These are phyloP conservation scores for Claviceps humidiphila DNA, from an alignment of 2,329 filamentous ascomycete genomes.

Conservation along the genomic window DNA sequence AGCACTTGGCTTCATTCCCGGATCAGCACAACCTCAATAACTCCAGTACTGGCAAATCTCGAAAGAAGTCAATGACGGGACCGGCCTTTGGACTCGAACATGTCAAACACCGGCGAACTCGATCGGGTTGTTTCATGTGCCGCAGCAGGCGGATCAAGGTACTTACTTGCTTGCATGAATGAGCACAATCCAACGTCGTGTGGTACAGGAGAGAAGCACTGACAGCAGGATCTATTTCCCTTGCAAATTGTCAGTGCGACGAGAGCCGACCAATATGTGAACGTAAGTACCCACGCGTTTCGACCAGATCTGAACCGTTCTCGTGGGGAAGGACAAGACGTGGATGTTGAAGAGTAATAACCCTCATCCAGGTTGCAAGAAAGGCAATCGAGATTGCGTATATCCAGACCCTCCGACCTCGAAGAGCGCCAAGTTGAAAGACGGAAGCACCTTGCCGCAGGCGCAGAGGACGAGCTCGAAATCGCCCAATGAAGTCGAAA, in stretches of 20 bases:
- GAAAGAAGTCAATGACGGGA: slow-evolving; percentile 32
- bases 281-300: slow-evolving; percentile 31
- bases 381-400: slow-evolving; percentile 78
- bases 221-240: slow-evolving; percentile 11
- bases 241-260: slow-evolving; percentile 53
- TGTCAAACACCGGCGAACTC: slow-evolving; percentile 84
- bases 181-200: slow-evolving; percentile 5
- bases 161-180: not conserved
- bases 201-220: slow-evolving; percentile 7
- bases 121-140: slow-evolving; percentile 90
- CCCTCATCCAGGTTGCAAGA: slow-evolving; percentile 59
- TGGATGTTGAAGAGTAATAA: not conserved
- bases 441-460: slow-evolving; percentile 22
- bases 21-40: slow-evolving; percentile 36
- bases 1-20: slow-evolving; percentile 36
- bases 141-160: slow-evolving; percentile 76
- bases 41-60: slow-evolving; percentile 33
- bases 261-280: slow-evolving; percentile 81
- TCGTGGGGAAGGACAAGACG: not conserved
- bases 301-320: not conserved
- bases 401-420: slow-evolving; percentile 60
- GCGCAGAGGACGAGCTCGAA: slow-evolving; percentile 34
- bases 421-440: slow-evolving; percentile 28
- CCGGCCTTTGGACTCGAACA: slow-evolving; percentile 42
- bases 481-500: slow-evolving; percentile 41